A percentile compares a stretch with the other conserved stretches of the same genome.
Evolutionary conservation across 306 rosid genomes (phyloP).

Genomic region (Prunus padus): DNA sequence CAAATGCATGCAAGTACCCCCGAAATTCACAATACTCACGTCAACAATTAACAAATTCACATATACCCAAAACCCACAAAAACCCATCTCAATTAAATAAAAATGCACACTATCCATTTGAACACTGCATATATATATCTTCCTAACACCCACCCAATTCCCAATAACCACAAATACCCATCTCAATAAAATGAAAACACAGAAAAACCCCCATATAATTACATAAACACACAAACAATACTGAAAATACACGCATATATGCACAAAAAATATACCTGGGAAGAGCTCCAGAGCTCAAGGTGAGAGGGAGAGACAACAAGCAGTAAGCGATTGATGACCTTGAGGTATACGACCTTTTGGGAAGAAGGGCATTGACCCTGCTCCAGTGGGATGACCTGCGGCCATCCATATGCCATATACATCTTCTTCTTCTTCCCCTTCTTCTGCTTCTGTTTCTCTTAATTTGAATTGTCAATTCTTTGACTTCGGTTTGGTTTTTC

Average conservation of each 20-base stretch:
- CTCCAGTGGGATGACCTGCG: constrained; percentile 90
- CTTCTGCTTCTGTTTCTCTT: background rate
- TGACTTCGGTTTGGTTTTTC: constrained; percentile 29
- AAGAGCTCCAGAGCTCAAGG: constrained; percentile 86
- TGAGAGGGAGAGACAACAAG: constrained; percentile 83
- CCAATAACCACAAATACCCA: background rate
- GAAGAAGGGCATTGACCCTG: constrained; percentile 63
- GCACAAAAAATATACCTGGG: constrained; percentile 56
- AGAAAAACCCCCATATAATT: background rate
- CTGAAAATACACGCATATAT: background rate
- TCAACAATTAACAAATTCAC: background rate
- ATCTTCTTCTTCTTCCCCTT: constrained; percentile 39
- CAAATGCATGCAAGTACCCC: background rate
- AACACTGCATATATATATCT: constrained; percentile 1
- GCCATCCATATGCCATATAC: constrained; percentile 99
- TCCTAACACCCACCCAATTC: background rate
- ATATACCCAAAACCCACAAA: constrained; percentile 12
- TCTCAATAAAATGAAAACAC: background rate
- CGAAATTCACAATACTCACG: constrained; percentile 2
- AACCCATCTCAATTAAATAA: constrained; percentile 19
- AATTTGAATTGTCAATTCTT: background rate
- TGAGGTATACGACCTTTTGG: constrained; percentile 71
- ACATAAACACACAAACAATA: background rate
- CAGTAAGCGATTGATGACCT: constrained; percentile 64
- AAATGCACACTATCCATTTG: background rate